phyloP scores from a whole-genome alignment of 306 rosid species.

The Sphenostylis stenocarpa region DNA sequence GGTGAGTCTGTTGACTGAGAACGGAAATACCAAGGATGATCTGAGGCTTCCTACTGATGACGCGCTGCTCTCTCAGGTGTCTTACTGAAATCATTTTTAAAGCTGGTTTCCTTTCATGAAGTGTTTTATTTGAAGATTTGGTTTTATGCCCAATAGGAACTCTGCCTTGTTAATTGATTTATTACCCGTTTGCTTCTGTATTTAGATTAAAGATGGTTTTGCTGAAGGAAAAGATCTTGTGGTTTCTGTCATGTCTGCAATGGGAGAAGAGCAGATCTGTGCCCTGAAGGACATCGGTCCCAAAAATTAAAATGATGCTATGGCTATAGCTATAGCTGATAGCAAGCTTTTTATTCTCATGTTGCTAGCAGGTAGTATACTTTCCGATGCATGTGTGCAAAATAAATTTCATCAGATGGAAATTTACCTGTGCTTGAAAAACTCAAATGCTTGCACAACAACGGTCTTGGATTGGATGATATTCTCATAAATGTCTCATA shows the following conservation, averaged over 20 bases:
- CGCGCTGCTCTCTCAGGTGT: slow-evolving; percentile 58
- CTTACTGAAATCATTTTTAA: not conserved
- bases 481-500: not conserved
- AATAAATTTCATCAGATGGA: slow-evolving; percentile 42
- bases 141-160: not conserved
- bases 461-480: slow-evolving; percentile 16
- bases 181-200: not conserved
- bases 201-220: slow-evolving; percentile 70
- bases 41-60: slow-evolving; percentile 81
- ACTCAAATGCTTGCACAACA: slow-evolving; percentile 7
- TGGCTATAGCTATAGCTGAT: slow-evolving; percentile 43
- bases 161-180: not conserved
- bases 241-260: slow-evolving; percentile 75
- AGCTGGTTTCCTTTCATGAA: not conserved
- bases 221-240: slow-evolving; percentile 76
- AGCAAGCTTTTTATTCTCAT: slow-evolving; percentile 9
- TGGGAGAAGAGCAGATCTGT: slow-evolving; percentile 81
- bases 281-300: slow-evolving; percentile 77
- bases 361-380: slow-evolving; percentile 27
- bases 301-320: slow-evolving; percentile 50
- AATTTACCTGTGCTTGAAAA: slow-evolving; percentile 29
- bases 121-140: not conserved
- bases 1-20: slow-evolving; percentile 73
- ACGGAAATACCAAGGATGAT: slow-evolving; percentile 80
- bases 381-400: slow-evolving; percentile 39